phyloP scores from a whole-genome alignment of 768 basidiomycete species.

The Suillus brevipes region DNA sequence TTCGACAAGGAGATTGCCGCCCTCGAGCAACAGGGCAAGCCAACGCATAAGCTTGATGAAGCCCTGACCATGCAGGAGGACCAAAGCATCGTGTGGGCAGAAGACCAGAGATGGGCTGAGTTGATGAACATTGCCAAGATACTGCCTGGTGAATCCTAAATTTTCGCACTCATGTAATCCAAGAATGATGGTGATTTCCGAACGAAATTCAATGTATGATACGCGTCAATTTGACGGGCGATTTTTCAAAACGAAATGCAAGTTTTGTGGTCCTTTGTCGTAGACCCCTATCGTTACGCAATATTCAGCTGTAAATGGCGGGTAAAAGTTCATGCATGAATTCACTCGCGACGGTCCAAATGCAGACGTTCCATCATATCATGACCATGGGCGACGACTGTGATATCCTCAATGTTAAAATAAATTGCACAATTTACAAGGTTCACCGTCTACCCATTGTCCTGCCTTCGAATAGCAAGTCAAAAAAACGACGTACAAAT shows the following conservation, averaged over 20 bases:
- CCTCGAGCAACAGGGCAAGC: conserved; percentile 38
- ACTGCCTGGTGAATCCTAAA: conserved; percentile 25
- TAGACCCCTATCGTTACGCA: too few relatives aligned
- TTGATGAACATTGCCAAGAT: conserved; percentile 41
- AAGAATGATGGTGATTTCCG: neutral
- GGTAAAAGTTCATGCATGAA: too few relatives aligned
- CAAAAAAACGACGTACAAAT: too few relatives aligned
- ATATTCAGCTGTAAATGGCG: too few relatives aligned
- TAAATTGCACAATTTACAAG: too few relatives aligned
- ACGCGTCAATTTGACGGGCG: neutral
- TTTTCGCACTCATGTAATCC: neutral
- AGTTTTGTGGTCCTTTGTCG: neutral
- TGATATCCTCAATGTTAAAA: too few relatives aligned
- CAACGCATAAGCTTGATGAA: conserved; percentile 34
- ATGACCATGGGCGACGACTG: too few relatives aligned
- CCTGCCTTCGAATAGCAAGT: too few relatives aligned
- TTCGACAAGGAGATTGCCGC: conserved; percentile 45
- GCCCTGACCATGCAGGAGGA: conserved; percentile 54
- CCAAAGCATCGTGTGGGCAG: conserved; percentile 52
- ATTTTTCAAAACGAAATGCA: neutral
- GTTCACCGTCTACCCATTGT: too few relatives aligned
- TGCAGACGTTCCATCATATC: too few relatives aligned
- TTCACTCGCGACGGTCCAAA: too few relatives aligned
- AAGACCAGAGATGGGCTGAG: conserved; percentile 55
- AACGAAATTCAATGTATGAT: neutral